These are phyloP conservation scores for Mycosphaerella arachidis DNA, from an alignment of 2,329 filamentous ascomycete species.

Conservation along the genomic window DNA sequence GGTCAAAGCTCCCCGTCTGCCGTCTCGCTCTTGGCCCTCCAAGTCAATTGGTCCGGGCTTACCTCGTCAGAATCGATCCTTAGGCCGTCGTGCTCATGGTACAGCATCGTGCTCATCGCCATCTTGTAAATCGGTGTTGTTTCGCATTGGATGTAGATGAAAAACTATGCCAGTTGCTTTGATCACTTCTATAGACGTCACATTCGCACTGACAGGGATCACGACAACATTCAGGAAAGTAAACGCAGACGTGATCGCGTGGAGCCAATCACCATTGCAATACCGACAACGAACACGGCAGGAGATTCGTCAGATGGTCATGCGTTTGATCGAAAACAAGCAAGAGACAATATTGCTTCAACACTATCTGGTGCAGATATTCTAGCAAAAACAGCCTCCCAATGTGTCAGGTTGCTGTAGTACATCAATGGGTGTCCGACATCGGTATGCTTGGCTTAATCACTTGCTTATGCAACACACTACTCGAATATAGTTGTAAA, in stretches of 20 bases:
- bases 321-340: not conserved
- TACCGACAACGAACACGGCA: not conserved
- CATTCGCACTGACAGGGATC: not conserved
- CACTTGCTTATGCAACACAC: too few species aligned
- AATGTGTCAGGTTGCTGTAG: too few species aligned
- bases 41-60: not conserved
- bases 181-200: not conserved
- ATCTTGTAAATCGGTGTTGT: slow-evolving; percentile 3
- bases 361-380: too few species aligned
- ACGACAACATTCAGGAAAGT: not conserved
- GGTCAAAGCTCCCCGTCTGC: not conserved
- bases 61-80: not conserved
- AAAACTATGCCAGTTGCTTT: not conserved
- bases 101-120: slow-evolving; percentile 25
- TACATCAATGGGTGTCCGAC: too few species aligned
- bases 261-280: not conserved
- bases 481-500: too few species aligned
- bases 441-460: too few species aligned
- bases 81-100: slow-evolving; percentile 17
- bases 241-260: not conserved
- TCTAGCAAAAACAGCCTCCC: too few species aligned
- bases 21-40: not conserved
- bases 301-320: not conserved
- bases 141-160: not conserved
- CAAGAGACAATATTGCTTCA: too few species aligned